Conservation (phyloP, 371 early-diverging fungal genomes). For the Mucor irregularis region DNA sequence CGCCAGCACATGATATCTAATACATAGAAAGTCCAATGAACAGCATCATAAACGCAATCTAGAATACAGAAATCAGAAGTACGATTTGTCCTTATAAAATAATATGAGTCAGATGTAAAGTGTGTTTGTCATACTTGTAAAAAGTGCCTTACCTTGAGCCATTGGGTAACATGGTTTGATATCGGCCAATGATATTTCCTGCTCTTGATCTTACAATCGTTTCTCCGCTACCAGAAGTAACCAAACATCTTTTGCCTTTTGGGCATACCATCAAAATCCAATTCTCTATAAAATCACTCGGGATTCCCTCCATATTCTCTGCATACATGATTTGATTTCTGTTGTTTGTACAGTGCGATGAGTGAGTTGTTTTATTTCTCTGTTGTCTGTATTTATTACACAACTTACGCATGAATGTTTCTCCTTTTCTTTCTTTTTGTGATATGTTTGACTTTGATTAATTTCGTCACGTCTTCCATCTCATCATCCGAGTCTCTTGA, state of each 20-base stretch:
- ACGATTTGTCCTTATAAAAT: slow-evolving; percentile 1
- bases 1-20: slow-evolving; percentile 69
- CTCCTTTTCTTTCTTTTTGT: slow-evolving; percentile 18
- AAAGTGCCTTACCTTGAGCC: slow-evolving; percentile 38
- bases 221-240: slow-evolving; percentile 47
- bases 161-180: slow-evolving; percentile 60
- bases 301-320: slow-evolving; percentile 55
- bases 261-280: slow-evolving; percentile 61
- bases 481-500: slow-evolving; percentile 28
- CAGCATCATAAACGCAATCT: slow-evolving; percentile 63
- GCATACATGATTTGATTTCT: slow-evolving; percentile 66
- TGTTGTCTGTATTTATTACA: not conserved
- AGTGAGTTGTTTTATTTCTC: too few relatives aligned
- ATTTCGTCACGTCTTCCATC: slow-evolving; percentile 12
- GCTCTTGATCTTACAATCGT: slow-evolving; percentile 38
- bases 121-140: not conserved
- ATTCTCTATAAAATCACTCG: slow-evolving; percentile 48
- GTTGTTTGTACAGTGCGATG: not conserved
- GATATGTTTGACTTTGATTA: not conserved
- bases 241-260: slow-evolving; percentile 61
- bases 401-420: slow-evolving; percentile 23
- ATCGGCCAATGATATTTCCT: slow-evolving; percentile 44
- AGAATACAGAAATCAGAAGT: slow-evolving; percentile 58
- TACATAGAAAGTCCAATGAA: slow-evolving; percentile 59
- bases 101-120: too few relatives aligned